Base-by-base conservation (phyloP, 2,329 filamentous ascomycete genomes). In the Talaromyces amestolkiae region DNA sequence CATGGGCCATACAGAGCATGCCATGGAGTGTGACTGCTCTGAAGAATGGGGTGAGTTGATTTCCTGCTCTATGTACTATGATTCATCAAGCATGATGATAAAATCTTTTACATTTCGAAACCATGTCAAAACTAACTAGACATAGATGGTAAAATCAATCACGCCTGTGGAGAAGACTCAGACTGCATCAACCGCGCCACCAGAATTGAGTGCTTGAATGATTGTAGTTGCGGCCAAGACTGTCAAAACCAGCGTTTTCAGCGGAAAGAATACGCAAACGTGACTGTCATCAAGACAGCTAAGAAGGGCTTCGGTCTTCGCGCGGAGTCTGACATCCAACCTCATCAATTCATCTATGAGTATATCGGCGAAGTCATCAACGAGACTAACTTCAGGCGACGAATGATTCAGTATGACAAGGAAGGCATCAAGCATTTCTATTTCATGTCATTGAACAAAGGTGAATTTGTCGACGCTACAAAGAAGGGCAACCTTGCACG, bases 391-490 rank as follows among this genome's bases (percentile, higher is more conserved):
- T 98, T 98, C 75, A 91, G 93, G 64, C 88, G 89, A 66, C 92
- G 95, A 68, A 97, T 96, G 89, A 82, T 92, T 45, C 91, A 96
- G 73, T 99, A 99, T 78, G 93, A 97, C 75, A 86, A 95, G 58
- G 92, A 98, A 77, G 93, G 93, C 67, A 97, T 99, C 84, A 97
- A 96, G 78, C 95, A 99, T 79, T 99, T 99, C 78, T 99, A 99
- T 80, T 99, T 99, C 82, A 99, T 99, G 95, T 98, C 95, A 33
- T 88, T 99, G 68, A 96, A 88, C 75, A 96, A 96, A 77, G 91
- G 89, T 73, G 95, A 98, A 77, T 99, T 98, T 75, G 93, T 99
- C 66, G 95, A 99, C 79, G 95, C 95, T 24, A 99, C 95, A 10
- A 96, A 95, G 76, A 96, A 92, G 77, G 95, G 95, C 60, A 98